Evolutionary conservation across 2,329 filamentous ascomycete genomes (phyloP), one percentile per base, ranked within the genome.

Genomic region (Chrysoporthe cubensis): DNA sequence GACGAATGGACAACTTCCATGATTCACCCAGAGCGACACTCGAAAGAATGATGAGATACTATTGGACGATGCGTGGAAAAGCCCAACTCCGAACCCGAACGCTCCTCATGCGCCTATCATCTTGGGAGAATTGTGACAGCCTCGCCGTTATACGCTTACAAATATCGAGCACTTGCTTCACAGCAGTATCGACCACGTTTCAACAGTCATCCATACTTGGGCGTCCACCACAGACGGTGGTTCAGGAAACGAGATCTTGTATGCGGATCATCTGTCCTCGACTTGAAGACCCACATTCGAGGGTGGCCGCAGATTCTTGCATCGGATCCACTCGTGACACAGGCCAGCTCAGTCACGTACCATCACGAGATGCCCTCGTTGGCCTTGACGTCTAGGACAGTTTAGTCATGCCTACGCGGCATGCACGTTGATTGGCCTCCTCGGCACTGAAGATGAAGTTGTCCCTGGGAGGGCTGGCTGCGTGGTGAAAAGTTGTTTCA

Each of bases 281-380:
- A 57, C 34, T 13, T 16, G 37, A 13, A 57, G 54, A 37, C 54
- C 54, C 54, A 40, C 54, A 57, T 14, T n/a, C 34, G 54, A 57
- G 54, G 32, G 32, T 37, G 32, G 54, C 54, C 32, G 54, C 34
- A 57, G 54, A 57, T n/a, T 40, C 32, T 40, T n/a, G 34, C 54
- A 40, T 40, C 34, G 18, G 54, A 34, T 26, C 54, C 54, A 57
- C 54, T 37, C 18, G 18, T 37, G 54, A 57, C 52, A 16, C 54
- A 57, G 54, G 32, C 54, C 54, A 57, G 34, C 54, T 57, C 54
- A 57, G 14, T 40, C 54, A 16, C 34, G 14, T n/a, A 18, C 32
- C 34, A 57, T 40, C 54, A 40, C 34, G 54, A 57, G 54, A 57
- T 57, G 34, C 21, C 54, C 54, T 40, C 16, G 54, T 57, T 57